A percentile compares a stretch with the other conserved stretches of the same genome.
Conservation (phyloP, 441 rosid species). For the Metrosideros polymorpha region DNA sequence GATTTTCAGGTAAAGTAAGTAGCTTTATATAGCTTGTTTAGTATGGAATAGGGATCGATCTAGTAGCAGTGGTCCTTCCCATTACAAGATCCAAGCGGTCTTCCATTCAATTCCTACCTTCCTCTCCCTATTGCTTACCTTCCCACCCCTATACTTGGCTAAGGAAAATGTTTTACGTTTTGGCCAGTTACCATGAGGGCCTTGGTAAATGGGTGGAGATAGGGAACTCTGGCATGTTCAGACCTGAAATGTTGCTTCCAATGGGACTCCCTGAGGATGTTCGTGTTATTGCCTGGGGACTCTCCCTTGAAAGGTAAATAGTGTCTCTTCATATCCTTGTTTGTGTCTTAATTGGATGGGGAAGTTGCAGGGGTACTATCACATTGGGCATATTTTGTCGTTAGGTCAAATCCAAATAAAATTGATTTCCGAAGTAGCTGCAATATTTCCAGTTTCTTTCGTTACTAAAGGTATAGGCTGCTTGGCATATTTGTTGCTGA, state of each 20-base stretch:
- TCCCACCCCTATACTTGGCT: neutral
- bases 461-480: neutral
- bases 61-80: neutral
- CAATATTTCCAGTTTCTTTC: neutral
- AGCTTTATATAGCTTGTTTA: neutral
- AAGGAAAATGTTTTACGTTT: neutral
- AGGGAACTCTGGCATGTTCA: conserved; percentile 95
- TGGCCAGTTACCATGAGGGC: conserved; percentile 75
- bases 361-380: neutral
- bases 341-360: neutral
- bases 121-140: neutral
- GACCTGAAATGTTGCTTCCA: conserved; percentile 92
- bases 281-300: conserved; percentile 89
- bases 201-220: conserved; percentile 86
- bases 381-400: neutral
- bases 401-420: neutral
- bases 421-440: neutral
- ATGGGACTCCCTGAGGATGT: conserved; percentile 97
- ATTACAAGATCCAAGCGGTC: neutral
- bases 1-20: conserved; percentile 61
- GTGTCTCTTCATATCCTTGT: neutral
- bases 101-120: neutral
- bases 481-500: too few relatives aligned
- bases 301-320: conserved; percentile 87
- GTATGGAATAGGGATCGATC: neutral